Percentiles rank a stretch among this genome's conserved stretches.
Evolutionary conservation across 2,329 filamentous ascomycete genomes (phyloP).

Genomic region (Pseudogymnoascus sp.): DNA sequence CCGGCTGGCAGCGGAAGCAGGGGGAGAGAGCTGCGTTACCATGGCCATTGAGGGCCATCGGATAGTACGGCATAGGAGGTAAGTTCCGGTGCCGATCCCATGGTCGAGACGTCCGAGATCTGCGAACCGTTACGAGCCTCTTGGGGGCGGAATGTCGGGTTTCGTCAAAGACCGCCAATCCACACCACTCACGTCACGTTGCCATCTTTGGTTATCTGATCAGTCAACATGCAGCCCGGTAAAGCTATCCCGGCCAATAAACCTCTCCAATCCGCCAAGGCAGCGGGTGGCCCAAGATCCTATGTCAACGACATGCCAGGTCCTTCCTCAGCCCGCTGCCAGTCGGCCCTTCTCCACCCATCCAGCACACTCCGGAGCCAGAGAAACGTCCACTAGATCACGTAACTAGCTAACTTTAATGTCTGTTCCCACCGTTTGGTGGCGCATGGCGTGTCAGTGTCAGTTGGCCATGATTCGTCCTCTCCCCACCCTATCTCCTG

Average conservation of each 20-base stretch:
- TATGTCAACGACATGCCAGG: neutral
- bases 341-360: slow-evolving; percentile 4
- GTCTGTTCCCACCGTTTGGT: neutral
- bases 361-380: neutral
- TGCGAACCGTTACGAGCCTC: neutral
- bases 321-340: neutral
- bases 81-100: neutral
- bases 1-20: neutral
- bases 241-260: neutral
- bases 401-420: slow-evolving; percentile 9
- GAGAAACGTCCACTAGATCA: neutral
- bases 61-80: neutral
- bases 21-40: neutral
- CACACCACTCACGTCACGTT: neutral
- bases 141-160: neutral
- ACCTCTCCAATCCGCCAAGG: neutral
- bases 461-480: neutral
- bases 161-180: neutral
- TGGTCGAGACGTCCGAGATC: neutral
- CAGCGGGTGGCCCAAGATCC: neutral
- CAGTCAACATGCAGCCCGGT: neutral
- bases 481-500: neutral
- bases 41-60: neutral
- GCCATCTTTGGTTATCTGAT: neutral
- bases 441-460: neutral